Percentiles rank a stretch among this genome's conserved stretches.
Conservation (phyloP, 1,284 basidiomycete species). For the Ceratobasidium sp. region DNA sequence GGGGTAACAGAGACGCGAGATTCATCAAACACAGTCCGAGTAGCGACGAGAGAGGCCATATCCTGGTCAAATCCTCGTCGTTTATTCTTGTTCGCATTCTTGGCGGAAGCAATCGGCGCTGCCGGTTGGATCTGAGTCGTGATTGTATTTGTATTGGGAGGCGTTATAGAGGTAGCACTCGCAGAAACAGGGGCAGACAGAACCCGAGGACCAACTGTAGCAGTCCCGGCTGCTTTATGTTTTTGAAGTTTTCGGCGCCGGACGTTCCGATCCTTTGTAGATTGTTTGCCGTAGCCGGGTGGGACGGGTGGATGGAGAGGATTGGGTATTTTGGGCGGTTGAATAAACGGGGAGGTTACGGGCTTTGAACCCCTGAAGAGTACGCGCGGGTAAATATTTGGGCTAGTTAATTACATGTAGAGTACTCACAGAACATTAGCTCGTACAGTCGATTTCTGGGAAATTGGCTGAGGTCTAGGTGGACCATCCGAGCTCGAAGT, state of each 20-base stretch:
- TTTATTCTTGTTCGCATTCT: conserved; percentile 48
- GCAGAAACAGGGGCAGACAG: too few relatives aligned
- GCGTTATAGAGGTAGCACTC: too few relatives aligned
- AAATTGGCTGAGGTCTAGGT: conserved; percentile 47
- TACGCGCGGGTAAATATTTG: neutral
- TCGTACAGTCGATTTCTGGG: conserved; percentile 24
- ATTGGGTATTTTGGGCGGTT: neutral
- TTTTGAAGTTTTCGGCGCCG: conserved; percentile 69
- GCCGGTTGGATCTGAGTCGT: neutral
- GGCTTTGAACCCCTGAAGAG: neutral
- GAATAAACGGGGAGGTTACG: neutral
- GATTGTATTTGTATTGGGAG: conserved; percentile 25
- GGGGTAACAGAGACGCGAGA: conserved; percentile 46
- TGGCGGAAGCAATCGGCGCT: conserved; percentile 34
- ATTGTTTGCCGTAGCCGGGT: conserved; percentile 73
- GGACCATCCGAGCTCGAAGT: conserved; percentile 53
- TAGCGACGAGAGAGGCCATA: conserved; percentile 63
- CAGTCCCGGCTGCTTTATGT: conserved; percentile 53
- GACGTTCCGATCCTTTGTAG: conserved; percentile 75
- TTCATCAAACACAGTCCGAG: conserved; percentile 69
- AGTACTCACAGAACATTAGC: neutral
- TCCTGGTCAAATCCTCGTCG: conserved; percentile 35
- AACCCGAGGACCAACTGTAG: neutral
- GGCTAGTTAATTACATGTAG: conserved; percentile 27
- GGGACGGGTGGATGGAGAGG: conserved; percentile 60